Conservation (phyloP, 257 asterid species). For the Lycium barbarum region DNA sequence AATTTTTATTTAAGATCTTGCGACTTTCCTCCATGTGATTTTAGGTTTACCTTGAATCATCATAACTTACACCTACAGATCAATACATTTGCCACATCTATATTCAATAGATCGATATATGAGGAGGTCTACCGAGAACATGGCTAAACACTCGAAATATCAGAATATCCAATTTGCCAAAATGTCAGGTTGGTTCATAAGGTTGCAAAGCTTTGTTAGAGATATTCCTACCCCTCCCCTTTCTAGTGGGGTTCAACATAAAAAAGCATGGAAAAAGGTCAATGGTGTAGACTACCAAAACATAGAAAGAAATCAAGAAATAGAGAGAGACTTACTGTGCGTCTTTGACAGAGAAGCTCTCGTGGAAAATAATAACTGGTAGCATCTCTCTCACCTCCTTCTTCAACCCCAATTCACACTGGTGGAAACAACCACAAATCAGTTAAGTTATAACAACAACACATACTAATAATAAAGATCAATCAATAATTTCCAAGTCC, state of each 20-base stretch:
- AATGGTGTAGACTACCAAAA: background rate
- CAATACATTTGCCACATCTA: too few relatives aligned
- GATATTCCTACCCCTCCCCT: background rate
- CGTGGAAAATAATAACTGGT: conserved; percentile 68
- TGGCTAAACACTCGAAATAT: background rate
- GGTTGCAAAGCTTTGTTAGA: background rate
- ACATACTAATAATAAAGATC: background rate
- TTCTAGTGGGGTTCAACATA: background rate
- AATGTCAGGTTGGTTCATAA: background rate
- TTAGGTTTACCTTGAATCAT: background rate
- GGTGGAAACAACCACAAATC: conserved; percentile 21
- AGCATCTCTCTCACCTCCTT: conserved; percentile 87
- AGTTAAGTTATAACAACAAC: conserved; percentile 18
- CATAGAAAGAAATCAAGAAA: background rate
- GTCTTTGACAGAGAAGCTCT: conserved; percentile 75
- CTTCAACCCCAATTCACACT: conserved; percentile 79
- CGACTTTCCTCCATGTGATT: background rate
- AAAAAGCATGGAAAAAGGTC: background rate
- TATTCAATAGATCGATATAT: background rate
- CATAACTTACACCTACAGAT: background rate
- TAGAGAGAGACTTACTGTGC: conserved; percentile 54
- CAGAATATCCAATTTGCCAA: background rate
- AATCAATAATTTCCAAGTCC: background rate
- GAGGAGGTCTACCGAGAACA: background rate
- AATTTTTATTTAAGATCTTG: background rate